A percentile compares a stretch with the other conserved stretches of the same genome.
phyloP scores from a whole-genome alignment of 768 basidiomycete genomes.

The Leccinum subtestaceum region DNA sequence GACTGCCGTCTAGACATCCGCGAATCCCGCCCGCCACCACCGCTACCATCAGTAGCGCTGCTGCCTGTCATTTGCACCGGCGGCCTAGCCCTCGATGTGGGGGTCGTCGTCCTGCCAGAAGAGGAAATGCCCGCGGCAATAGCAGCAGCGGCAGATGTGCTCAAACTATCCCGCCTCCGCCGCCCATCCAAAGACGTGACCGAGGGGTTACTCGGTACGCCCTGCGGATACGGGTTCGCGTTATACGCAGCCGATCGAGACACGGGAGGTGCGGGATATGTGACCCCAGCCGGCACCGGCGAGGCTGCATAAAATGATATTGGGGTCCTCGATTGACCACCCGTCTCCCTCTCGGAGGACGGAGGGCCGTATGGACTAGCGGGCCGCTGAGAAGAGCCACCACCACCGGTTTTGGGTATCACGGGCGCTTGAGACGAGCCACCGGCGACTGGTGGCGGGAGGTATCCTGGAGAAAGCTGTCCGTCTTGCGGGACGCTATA shows the following conservation, averaged over 20 bases:
- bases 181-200: constrained; percentile 24
- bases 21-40: constrained; percentile 1
- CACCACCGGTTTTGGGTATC: constrained; percentile 17
- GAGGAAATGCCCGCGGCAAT: background rate
- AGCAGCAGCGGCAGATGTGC: constrained; percentile 16
- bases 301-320: constrained; percentile 26
- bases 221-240: background rate
- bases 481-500: constrained; percentile 12
- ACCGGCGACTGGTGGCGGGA: constrained; percentile 1
- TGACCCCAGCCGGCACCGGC: constrained; percentile 24
- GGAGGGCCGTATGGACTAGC: constrained; percentile 8
- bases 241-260: constrained; percentile 22
- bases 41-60: constrained; percentile 6
- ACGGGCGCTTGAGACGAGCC: constrained; percentile 20
- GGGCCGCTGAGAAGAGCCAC: constrained; percentile 11
- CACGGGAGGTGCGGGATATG: constrained; percentile 30
- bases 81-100: constrained; percentile 13
- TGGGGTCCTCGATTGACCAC: constrained; percentile 19
- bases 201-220: constrained; percentile 16
- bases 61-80: constrained; percentile 11
- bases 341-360: constrained; percentile 21
- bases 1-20: constrained; percentile 21
- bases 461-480: constrained; percentile 14
- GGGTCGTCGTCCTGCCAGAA: constrained; percentile 8
- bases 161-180: constrained; percentile 23